These are phyloP conservation scores for Harrya chromipes DNA, from an alignment of 768 basidiomycete genomes.

Conservation along the genomic window DNA sequence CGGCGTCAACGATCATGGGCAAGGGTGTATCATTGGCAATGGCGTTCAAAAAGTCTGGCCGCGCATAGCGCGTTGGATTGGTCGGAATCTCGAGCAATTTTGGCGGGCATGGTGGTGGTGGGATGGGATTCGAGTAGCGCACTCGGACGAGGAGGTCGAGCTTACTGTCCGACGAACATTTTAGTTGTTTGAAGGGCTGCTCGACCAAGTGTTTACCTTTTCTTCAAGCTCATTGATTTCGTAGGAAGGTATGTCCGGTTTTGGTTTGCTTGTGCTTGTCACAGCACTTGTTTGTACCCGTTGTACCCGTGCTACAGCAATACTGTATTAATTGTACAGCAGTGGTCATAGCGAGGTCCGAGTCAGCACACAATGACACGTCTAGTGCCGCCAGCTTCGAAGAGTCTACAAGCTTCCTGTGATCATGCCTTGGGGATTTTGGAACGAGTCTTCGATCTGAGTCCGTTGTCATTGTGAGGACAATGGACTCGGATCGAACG, in stretches of 20 bases:
- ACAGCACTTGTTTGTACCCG: slow-evolving; percentile 12
- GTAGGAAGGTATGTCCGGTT: neutral
- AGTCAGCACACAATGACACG: too few relatives aligned
- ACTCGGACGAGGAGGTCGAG: slow-evolving; percentile 91
- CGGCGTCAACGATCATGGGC: slow-evolving; percentile 96
- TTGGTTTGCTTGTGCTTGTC: slow-evolving; percentile 7
- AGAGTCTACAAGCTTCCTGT: too few relatives aligned
- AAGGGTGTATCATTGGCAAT: slow-evolving; percentile 78
- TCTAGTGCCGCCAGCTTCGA: too few relatives aligned
- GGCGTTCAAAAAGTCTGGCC: slow-evolving; percentile 78
- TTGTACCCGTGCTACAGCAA: neutral
- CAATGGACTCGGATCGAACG: neutral
- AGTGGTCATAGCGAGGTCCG: too few relatives aligned
- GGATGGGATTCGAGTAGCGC: slow-evolving; percentile 91
- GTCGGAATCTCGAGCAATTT: slow-evolving; percentile 93
- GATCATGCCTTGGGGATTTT: too few relatives aligned
- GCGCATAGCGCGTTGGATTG: slow-evolving; percentile 81
- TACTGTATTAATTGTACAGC: neutral
- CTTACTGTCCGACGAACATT: slow-evolving; percentile 47
- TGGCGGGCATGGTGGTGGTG: slow-evolving; percentile 95
- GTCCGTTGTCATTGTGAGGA: neutral
- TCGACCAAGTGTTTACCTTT: slow-evolving; percentile 38
- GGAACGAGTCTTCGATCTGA: neutral
- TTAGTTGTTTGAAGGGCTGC: neutral
- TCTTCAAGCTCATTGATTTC: slow-evolving; percentile 50